These are phyloP conservation scores for Kazachstania kunashirensis DNA, from an alignment of 805 yeast genomes.

Conservation along the genomic window DNA sequence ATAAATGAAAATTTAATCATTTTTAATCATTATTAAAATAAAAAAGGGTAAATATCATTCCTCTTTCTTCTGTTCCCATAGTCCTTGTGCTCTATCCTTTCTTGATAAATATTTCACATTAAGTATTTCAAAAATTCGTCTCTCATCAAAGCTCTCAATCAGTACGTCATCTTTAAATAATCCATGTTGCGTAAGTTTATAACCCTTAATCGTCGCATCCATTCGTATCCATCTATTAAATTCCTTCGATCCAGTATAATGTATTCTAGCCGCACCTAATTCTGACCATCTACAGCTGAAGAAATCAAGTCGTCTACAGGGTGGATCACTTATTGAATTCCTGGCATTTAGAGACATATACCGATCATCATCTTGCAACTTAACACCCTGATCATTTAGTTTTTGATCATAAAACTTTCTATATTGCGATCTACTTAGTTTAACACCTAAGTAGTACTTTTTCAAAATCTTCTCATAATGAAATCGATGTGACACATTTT, in stretches of 20 bases:
- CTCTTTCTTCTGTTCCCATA: conserved; percentile 5
- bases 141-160: conserved; percentile 23
- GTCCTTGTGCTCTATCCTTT: conserved; percentile 6
- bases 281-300: conserved; percentile 25
- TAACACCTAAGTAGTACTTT: conserved; percentile 18
- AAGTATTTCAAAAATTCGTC: conserved; percentile 18
- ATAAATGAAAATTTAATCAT: not conserved
- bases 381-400: not conserved
- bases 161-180: conserved; percentile 16
- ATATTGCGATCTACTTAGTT: conserved; percentile 5
- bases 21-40: not conserved
- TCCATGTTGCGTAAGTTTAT: conserved; percentile 26
- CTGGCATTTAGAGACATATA: conserved; percentile 17
- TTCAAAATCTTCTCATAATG: conserved; percentile 6
- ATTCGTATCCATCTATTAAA: conserved; percentile 25
- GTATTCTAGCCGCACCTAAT: conserved; percentile 26
- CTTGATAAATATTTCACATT: conserved; percentile 12
- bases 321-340: conserved; percentile 3
- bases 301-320: conserved; percentile 27
- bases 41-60: not conserved
- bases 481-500: not conserved
- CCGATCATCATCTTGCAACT: conserved; percentile 11
- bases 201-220: conserved; percentile 20
- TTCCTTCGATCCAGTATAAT: conserved; percentile 27
- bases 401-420: not conserved